Evolutionary conservation across 768 basidiomycete genomes (phyloP), one percentile per base, ranked within the genome.

Genomic region (Dioszegia hungarica): DNA sequence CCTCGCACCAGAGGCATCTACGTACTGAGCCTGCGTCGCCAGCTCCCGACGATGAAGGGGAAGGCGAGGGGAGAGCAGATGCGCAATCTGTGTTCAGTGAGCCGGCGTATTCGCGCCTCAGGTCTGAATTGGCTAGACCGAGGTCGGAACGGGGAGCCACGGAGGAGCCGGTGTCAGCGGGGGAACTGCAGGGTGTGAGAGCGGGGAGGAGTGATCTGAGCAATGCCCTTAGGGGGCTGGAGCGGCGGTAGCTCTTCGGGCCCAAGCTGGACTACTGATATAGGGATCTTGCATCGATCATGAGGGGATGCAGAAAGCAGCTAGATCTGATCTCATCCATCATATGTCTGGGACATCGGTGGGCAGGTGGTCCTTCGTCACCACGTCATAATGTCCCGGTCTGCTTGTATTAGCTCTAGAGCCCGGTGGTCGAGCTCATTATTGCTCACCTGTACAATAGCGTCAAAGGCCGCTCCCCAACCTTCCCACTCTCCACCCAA

Each of bases 341-440:
- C 22, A 51, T 31, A 56, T 8, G 34, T 52, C 50, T 15, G 25
- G 44, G 9, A 44, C 34, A 22, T 47, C 56, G 25, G 54, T 38
- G 1, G 65, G 65, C 29, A 64, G 34, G 2, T 61, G 62, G 52
- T 70, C 67, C 41, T 70, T 70, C 12, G 68, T 66, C 0, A 89
- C 77, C 47, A 91, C 86, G 77, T 93, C 90, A 75, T 89, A 93
- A 72, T 93, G 90, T 9, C 90, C 90, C 19, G 90, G 90, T 46
- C 89, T 90, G 29, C 44, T 57, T n/a, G 17, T 1, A 43, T 28
- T 31, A 37, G 9, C 19, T 28, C 10, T 11, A n/a, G 4, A 25
- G n/a, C n/a, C n/a, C n/a, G n/a, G n/a, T n/a, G n/a, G n/a, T n/a
- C n/a, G n/a, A n/a, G n/a, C n/a, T n/a, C n/a, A n/a, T n/a, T n/a